Evolutionary conservation across 2,329 filamentous ascomycete species (phyloP), one percentile per base, ranked within the genome.

Genomic region (Metarhizium guizhouense): DNA sequence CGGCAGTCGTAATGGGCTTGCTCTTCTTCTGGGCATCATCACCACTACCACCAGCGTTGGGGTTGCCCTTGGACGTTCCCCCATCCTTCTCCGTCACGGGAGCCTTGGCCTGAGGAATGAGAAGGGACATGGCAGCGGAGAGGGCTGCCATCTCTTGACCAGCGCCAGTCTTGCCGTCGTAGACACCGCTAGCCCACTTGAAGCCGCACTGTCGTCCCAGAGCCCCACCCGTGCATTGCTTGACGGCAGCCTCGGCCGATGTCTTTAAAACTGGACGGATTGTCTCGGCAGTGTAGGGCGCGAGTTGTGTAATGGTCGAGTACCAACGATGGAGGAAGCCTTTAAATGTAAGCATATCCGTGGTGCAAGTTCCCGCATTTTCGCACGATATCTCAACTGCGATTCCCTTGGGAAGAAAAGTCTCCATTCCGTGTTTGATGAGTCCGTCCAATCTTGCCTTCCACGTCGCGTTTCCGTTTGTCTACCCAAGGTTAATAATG

Each of bases 371-470:
- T 38, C 63, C 64, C 6, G 72, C 70, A 47, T 64, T 62, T 60
- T 87, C 83, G 68, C 86, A 89, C 6, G 82, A 76, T 18, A 77
- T 69, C 65, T 88, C 85, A 48, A 74, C 76, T 64, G 86, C 80
- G 60, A 85, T 75, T 51, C 76, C 75, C 36, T 77, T 69, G 42
- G 74, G 72, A 70, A 84, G 84, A 64, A 84, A 84, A 10, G 68
- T 67, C n/a, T 66, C 58, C 20, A 73, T 60, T 0, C 76, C 70
- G 48, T 66, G 61, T 13, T 71, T 62, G 32, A 72, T 58, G 6
- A 75, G 64, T 51, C 68, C 70, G 25, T 76, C 67, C 6, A 83
- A 65, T 14, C 78, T 75, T 0, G 64, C 63, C 54, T 74, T 72
- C 84, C 84, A 87, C 48, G 73, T 72, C 2, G 71, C 60, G 45